Conservation (phyloP, 148 eudicot species). For the Salicornia ramosissima region DNA sequence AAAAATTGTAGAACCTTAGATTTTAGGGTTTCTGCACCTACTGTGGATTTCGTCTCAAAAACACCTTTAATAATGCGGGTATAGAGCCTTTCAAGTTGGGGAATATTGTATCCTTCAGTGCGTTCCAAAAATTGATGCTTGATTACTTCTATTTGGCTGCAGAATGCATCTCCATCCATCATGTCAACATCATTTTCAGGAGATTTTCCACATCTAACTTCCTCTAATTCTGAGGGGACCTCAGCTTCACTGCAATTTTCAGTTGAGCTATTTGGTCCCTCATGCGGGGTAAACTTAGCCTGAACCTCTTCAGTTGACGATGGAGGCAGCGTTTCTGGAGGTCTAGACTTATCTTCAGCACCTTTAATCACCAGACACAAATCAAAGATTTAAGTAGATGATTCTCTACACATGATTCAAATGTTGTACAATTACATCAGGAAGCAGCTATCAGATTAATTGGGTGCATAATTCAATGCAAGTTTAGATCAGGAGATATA, state of each 20-base stretch:
- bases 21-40: slow-evolving; percentile 39
- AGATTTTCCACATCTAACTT: slow-evolving; percentile 18
- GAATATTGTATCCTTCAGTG: slow-evolving; percentile 59
- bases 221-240: slow-evolving; percentile 24
- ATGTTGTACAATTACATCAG: neutral
- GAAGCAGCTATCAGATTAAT: neutral
- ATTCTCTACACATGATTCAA: neutral
- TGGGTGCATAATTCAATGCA: neutral
- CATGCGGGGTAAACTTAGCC: slow-evolving; percentile 26
- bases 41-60: slow-evolving; percentile 47
- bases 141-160: slow-evolving; percentile 43
- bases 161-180: slow-evolving; percentile 47
- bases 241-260: slow-evolving; percentile 29
- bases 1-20: slow-evolving; percentile 63
- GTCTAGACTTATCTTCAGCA: slow-evolving; percentile 44
- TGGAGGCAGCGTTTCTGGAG: slow-evolving; percentile 32
- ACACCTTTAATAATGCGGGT: slow-evolving; percentile 72
- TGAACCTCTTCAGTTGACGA: slow-evolving; percentile 45
- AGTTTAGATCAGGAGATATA: neutral
- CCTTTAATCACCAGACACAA: slow-evolving; percentile 1
- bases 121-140: slow-evolving; percentile 56
- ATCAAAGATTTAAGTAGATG: neutral
- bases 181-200: slow-evolving; percentile 45
- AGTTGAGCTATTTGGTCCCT: slow-evolving; percentile 27
- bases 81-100: slow-evolving; percentile 85